phyloP scores from a whole-genome alignment of 1,284 basidiomycete genomes.

The Sporisorium graminicola region DNA sequence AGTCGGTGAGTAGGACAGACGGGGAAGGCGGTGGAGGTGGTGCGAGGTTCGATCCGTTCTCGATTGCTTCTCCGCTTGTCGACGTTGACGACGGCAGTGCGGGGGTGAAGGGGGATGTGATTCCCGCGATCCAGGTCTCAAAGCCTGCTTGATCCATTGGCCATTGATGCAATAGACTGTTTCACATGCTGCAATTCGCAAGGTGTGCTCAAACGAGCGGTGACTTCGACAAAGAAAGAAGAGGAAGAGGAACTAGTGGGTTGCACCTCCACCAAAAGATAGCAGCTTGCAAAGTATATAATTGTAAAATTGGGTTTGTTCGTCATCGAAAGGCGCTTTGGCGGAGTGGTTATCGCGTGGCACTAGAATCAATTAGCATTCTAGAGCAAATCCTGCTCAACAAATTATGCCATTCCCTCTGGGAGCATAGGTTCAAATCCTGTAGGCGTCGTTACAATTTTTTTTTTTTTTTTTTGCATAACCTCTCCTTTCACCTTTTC shows the following conservation, averaged over 20 bases:
- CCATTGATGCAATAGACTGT: neutral
- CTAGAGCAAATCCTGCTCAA: slow-evolving; percentile 43
- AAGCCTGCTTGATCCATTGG: slow-evolving; percentile 9
- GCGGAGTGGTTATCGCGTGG: slow-evolving; percentile 59
- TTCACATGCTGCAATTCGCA: neutral
- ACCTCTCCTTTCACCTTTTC: neutral
- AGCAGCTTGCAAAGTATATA: too few relatives aligned
- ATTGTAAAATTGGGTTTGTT: neutral
- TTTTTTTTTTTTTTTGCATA: slow-evolving; percentile 13
- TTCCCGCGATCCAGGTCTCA: slow-evolving; percentile 39
- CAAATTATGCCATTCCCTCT: slow-evolving; percentile 53
- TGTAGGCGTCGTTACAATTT: slow-evolving; percentile 54
- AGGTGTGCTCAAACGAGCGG: too few relatives aligned
- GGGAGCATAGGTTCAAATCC: slow-evolving; percentile 59
- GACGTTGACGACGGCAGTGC: neutral
- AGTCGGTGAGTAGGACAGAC: slow-evolving; percentile 10
- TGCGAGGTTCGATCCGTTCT: too few relatives aligned
- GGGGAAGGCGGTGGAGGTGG: neutral
- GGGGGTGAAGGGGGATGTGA: neutral
- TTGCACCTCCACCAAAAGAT: too few relatives aligned
- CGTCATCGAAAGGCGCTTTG: slow-evolving; percentile 27
- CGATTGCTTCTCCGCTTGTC: neutral
- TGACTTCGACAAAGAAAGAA: too few relatives aligned
- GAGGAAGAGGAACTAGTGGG: too few relatives aligned
- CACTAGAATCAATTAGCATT: slow-evolving; percentile 39